Evolutionary conservation across 73 alveolate genomes (phyloP).

Genomic region (Paramecium tetraurelia): DNA sequence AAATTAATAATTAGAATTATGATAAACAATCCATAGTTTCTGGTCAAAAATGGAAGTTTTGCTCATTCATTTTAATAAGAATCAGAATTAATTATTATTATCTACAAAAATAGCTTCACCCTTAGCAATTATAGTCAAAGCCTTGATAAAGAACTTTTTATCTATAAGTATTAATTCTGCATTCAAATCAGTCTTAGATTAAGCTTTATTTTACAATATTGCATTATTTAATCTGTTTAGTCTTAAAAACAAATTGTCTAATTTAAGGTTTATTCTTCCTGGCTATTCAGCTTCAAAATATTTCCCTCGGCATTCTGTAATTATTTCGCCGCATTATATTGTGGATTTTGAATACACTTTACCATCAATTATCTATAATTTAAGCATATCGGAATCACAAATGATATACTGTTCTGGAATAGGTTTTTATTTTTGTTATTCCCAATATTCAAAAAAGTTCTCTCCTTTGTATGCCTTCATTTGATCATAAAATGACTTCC

Average conservation of each 20-base stretch:
- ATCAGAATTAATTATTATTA: not conserved
- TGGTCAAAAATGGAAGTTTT: not conserved
- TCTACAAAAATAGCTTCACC: not conserved
- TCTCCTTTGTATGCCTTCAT: not conserved
- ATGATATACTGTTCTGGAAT: not conserved
- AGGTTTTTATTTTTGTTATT: not conserved
- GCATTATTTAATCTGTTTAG: not conserved
- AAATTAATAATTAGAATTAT: not conserved
- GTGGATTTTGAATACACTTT: not conserved
- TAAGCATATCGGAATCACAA: not conserved
- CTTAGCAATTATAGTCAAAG: not conserved
- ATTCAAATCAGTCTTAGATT: not conserved
- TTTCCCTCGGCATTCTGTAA: not conserved
- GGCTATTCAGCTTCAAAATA: not conserved
- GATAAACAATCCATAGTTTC: too few species aligned
- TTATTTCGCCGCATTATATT: not conserved
- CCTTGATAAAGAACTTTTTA: not conserved
- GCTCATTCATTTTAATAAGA: not conserved
- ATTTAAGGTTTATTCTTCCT: not conserved
- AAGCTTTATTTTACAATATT: not conserved
- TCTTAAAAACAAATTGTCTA: not conserved
- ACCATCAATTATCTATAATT: not conserved
- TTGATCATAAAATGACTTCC: conserved; percentile 8
- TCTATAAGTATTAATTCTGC: not conserved
- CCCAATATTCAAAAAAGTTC: not conserved